Evolutionary conservation across 176 grass and related monocot species (phyloP).

Genomic region (Poa annua): DNA sequence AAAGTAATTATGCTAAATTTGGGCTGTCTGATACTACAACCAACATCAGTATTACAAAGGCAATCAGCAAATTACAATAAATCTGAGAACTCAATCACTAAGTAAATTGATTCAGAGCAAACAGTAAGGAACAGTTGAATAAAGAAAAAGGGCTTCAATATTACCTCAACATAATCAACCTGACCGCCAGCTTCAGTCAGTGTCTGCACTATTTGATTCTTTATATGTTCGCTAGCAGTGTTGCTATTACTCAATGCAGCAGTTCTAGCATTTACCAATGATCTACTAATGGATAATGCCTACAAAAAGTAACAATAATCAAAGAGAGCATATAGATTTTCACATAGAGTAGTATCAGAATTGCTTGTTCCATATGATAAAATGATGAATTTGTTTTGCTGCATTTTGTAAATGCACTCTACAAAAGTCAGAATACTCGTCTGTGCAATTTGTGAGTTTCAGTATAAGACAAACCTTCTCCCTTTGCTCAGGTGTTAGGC

Average conservation of each 20-base stretch:
- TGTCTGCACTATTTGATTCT: slow-evolving; percentile 56
- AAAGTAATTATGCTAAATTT: not conserved
- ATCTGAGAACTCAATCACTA: not conserved
- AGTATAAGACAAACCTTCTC: slow-evolving; percentile 62
- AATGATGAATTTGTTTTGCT: not conserved
- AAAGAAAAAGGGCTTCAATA: not conserved
- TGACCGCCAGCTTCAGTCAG: slow-evolving; percentile 62
- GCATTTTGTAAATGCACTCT: not conserved
- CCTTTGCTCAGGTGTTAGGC: slow-evolving; percentile 54
- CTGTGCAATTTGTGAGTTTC: not conserved
- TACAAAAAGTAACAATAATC: slow-evolving; percentile 33
- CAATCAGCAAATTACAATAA: not conserved
- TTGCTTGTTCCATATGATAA: not conserved
- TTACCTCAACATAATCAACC: slow-evolving; percentile 95
- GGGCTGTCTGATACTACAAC: not conserved
- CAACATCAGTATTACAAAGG: not conserved
- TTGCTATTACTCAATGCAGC: slow-evolving; percentile 52
- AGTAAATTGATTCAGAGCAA: not conserved
- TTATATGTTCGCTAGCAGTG: slow-evolving; percentile 58
- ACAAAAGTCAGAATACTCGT: not conserved
- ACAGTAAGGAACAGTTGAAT: not conserved
- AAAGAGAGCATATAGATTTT: not conserved
- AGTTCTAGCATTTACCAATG: slow-evolving; percentile 73
- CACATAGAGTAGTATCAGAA: not conserved
- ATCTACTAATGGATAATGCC: slow-evolving; percentile 78